These are phyloP conservation scores for Parasitella parasitica DNA, from an alignment of 371 early-diverging fungal genomes.

Conservation along the genomic window DNA sequence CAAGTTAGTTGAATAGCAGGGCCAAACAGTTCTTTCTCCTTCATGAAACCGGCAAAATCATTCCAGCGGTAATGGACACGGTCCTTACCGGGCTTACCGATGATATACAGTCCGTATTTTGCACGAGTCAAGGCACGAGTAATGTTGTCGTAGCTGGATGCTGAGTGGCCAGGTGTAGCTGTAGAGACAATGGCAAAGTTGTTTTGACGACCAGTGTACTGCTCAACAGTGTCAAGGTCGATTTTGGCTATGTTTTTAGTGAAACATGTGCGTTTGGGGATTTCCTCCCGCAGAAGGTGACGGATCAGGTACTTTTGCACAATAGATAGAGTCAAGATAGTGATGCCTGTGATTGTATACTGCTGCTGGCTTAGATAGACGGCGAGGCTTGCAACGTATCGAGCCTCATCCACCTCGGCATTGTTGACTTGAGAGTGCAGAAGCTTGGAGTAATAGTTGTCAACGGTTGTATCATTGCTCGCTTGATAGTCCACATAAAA, in stretches of 20 bases:
- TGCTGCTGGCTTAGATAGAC: slow-evolving; percentile 40
- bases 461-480: not conserved
- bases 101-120: slow-evolving; percentile 36
- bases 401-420: slow-evolving; percentile 32
- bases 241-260: not conserved
- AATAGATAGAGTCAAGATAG: slow-evolving; percentile 19
- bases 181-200: slow-evolving; percentile 28
- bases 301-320: slow-evolving; percentile 29
- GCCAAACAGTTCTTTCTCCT: not conserved
- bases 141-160: slow-evolving; percentile 13
- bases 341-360: slow-evolving; percentile 8
- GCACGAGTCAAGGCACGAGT: slow-evolving; percentile 37
- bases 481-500: slow-evolving; percentile 26
- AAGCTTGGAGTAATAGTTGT: not conserved
- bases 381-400: slow-evolving; percentile 30
- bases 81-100: slow-evolving; percentile 27
- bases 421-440: not conserved
- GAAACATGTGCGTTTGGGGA: slow-evolving; percentile 20
- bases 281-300: slow-evolving; percentile 11
- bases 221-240: slow-evolving; percentile 20
- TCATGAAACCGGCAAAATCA: slow-evolving; percentile 29
- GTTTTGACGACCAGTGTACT: slow-evolving; percentile 26
- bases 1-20: slow-evolving; percentile 7
- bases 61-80: slow-evolving; percentile 18
- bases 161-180: slow-evolving; percentile 19